A percentile compares a stretch with the other conserved stretches of the same genome.
Evolutionary conservation across 2,329 filamentous ascomycete species (phyloP).

Genomic region (Xylariaceae sp.): DNA sequence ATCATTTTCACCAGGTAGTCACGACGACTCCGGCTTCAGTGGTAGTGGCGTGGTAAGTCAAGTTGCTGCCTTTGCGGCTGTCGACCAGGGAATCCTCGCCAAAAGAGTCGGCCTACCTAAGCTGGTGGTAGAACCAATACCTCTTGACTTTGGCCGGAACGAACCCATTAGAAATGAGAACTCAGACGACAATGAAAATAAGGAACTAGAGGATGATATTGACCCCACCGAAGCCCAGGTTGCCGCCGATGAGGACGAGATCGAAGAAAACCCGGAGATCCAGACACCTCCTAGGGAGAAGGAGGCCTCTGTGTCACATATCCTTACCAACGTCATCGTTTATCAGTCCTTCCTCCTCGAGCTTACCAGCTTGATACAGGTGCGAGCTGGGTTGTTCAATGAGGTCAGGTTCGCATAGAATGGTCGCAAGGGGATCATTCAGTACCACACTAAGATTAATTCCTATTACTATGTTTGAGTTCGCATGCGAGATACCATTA

Average conservation of each 20-base stretch:
- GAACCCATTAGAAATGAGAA: slow-evolving; percentile 27
- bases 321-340: slow-evolving; percentile 80
- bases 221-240: slow-evolving; percentile 34
- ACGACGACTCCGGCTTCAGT: slow-evolving; percentile 37
- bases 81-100: slow-evolving; percentile 67
- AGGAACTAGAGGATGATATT: slow-evolving; percentile 37
- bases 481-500: slow-evolving; percentile 16
- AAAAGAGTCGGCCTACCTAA: slow-evolving; percentile 59
- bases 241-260: slow-evolving; percentile 38
- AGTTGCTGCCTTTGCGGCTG: slow-evolving; percentile 65
- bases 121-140: slow-evolving; percentile 52
- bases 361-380: slow-evolving; percentile 75
- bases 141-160: slow-evolving; percentile 52
- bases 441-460: neutral
- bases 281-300: slow-evolving; percentile 41
- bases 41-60: slow-evolving; percentile 54
- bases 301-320: slow-evolving; percentile 74
- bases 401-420: slow-evolving; percentile 69
- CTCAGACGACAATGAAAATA: slow-evolving; percentile 38
- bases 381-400: slow-evolving; percentile 76
- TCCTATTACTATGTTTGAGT: slow-evolving; percentile 1
- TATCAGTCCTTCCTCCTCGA: slow-evolving; percentile 83
- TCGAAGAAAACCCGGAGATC: slow-evolving; percentile 37
- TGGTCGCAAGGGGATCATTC: neutral
- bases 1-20: slow-evolving; percentile 52